Base-by-base conservation (phyloP, 352 stramenopile genomes). In the Pythium chondricola region DNA sequence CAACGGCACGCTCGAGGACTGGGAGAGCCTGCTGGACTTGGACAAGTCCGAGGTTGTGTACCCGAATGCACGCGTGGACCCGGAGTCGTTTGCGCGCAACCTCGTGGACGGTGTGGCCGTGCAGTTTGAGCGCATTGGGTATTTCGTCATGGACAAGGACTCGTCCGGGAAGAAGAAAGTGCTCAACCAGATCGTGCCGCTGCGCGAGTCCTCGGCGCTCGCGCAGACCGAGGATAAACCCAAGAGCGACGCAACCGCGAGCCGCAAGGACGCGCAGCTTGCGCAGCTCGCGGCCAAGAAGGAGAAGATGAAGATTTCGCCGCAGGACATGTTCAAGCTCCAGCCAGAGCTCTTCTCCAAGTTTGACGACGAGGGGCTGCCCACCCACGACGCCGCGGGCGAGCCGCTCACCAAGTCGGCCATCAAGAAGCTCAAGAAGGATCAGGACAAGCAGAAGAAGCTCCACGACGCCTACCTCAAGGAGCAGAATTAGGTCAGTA, bases 111-210 rank as follows among this genome's bases (percentile, higher is more conserved):
- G 83, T 47, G 54, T 72, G 14, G 73, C 90, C 21, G 87, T 98
- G 53, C 96, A 99, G 76, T 98, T 99, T 69, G 96, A 99, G 67
- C 86, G 96, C 31, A 71, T 99, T 6, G 97, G 96, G 20, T 99
- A 98, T 75, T 99, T 99, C 75, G 93, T 97, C 27, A 74, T 89
- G 8, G 97, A 99, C 71, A 74, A 90, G 50, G 95, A 98, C 69
- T 97, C 94, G 44, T 95, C 83, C 4, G 53, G 79, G 26, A 85
- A 83, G 49, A 83, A 76, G 43, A 83, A 97, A 55, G 93, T 99
- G 17, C 88, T 98, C 46, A 99, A 99, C 71, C 88, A 97, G 54
- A 98, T 96, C 27, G 95, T 98, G 27, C 87, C 84, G 10, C 76
- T 99, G 43, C 97, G 95, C 52, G 92, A 98, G 58, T 71, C 60